Base-by-base conservation (phyloP, 2,329 filamentous ascomycete genomes). In the Venturia nashicola region DNA sequence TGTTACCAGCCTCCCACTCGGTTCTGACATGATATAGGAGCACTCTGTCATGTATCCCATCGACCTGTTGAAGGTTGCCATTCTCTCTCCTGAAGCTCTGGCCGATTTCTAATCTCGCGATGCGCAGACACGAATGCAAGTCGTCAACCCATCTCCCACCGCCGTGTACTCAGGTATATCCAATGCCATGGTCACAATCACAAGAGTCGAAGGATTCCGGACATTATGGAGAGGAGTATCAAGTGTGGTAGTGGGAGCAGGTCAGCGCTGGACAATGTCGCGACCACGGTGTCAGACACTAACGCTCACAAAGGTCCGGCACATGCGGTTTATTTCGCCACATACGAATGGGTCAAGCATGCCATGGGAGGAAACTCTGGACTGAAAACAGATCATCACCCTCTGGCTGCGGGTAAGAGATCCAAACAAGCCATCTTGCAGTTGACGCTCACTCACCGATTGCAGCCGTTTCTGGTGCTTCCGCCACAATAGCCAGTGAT, bases 31-130 rank as follows among this genome's bases (percentile, higher is more conserved):
- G 54, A 65, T 66, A 61, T 66, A 97, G 92, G 93, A 97, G 79
- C 93, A 97, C 77, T 95, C 93, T 65, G 92, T 96, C 71, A 97
- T 99, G 94, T 99, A 99, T 74, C 94, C 94, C 23, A 89, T 99
- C 73, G 94, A 99, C 79, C 86, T 96, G 69, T 89, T 99, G 74
- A 99, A 99, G 88, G 94, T 97, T 75, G 80, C 71, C 62, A 32
- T 11, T 8, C 18, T 32, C 55, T 20, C 40, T 44, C 12, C 64
- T 34, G 16, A 34, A 42, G 18, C n/a, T 16, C 12, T 34, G 5
- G 7, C 18, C 27, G 8, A 4, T 18, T 8, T 57, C 51, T 57
- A 57, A 57, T 36, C 11, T 27, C 44, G 20, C 34, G 8, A 20
- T 46, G n/a, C 54, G 43, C 72, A 97, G 94, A 99, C 94, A 55